Evolutionary conservation across 345 rosid genomes (phyloP), one percentile per base, ranked within the genome.

Genomic region (Angophora floribunda): DNA sequence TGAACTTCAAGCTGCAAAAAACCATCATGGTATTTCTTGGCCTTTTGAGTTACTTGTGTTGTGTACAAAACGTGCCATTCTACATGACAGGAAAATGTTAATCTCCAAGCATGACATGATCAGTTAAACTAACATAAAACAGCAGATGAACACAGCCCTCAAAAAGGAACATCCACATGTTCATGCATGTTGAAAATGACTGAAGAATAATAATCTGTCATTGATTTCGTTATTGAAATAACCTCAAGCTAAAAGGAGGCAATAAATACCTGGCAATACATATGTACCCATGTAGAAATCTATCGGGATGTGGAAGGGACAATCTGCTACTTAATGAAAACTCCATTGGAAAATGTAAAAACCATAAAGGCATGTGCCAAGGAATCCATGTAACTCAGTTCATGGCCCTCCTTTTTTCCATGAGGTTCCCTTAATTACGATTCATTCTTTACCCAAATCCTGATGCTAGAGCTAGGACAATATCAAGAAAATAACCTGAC

Each of bases 11-110:
- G 91, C 85, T 85, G 89, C 85, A 94, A 87, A 89, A 88, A 91
- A 32, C 95, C 96, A 87, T 93, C 97, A 75, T 95, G 95, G 91
- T 93, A 95, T 89, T 91, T 95, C 92, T 95, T 95, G 65, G 94
- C 93, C 85, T 94, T 93, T 70, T 94, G 93, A 87, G 93, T 93
- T 82, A 93, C 85, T 78, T 93, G 95, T 47, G 93, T 44, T 22
- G 95, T 95, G 91, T 94, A 95, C 91, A 94, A 52, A 57, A 93
- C 96, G 93, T 91, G 91, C 96, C 96, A 92, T 87, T 90, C 95
- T 93, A 51, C 59, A 50, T 44, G 55, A 45, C 47, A 87, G 82
- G 86, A 19, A 51, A 51, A 15, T 52, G 44, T 87, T 13, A 87
- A 53, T 70, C 47, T 59, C n/a, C 87, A 61, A 28, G 70, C 1